A percentile compares a stretch with the other conserved stretches of the same genome.
Evolutionary conservation across 2,329 filamentous ascomycete genomes (phyloP).

Genomic region (Fusarium sp.): DNA sequence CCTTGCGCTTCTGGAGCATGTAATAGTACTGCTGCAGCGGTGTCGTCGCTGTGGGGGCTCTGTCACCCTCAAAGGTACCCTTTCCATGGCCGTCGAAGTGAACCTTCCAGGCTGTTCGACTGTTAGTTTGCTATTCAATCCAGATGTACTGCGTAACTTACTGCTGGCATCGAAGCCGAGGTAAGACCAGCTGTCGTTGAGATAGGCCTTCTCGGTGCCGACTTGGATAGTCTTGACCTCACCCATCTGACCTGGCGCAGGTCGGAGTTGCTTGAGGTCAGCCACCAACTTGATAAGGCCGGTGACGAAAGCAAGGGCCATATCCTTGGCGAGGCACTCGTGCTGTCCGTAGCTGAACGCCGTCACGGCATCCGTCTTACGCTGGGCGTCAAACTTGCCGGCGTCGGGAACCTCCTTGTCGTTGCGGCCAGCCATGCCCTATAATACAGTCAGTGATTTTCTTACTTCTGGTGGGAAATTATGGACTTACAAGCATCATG

Average conservation of each 20-base stretch:
- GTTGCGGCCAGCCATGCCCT: slow-evolving; percentile 56
- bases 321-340: slow-evolving; percentile 57
- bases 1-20: slow-evolving; percentile 50
- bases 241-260: slow-evolving; percentile 60
- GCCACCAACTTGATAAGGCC: slow-evolving; percentile 58
- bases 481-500: slow-evolving; percentile 53
- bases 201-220: slow-evolving; percentile 55
- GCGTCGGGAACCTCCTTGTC: slow-evolving; percentile 52
- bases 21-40: slow-evolving; percentile 51
- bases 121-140: slow-evolving; percentile 31
- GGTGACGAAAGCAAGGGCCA: slow-evolving; percentile 55
- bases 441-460: slow-evolving; percentile 20
- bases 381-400: slow-evolving; percentile 56
- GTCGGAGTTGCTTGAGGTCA: slow-evolving; percentile 58
- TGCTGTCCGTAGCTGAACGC: slow-evolving; percentile 61
- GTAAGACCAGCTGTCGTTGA: slow-evolving; percentile 62
- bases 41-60: slow-evolving; percentile 36
- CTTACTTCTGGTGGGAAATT: accelerated
- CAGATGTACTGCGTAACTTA: slow-evolving; percentile 46
- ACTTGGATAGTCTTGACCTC: slow-evolving; percentile 58
- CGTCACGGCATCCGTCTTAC: slow-evolving; percentile 54
- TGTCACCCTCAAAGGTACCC: slow-evolving; percentile 50
- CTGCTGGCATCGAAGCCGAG: slow-evolving; percentile 59
- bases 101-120: slow-evolving; percentile 46
- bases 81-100: slow-evolving; percentile 55